Evolutionary conservation across 2,329 filamentous ascomycete genomes (phyloP), one percentile per base, ranked within the genome.

Genomic region (Blastomyces gilchristii): DNA sequence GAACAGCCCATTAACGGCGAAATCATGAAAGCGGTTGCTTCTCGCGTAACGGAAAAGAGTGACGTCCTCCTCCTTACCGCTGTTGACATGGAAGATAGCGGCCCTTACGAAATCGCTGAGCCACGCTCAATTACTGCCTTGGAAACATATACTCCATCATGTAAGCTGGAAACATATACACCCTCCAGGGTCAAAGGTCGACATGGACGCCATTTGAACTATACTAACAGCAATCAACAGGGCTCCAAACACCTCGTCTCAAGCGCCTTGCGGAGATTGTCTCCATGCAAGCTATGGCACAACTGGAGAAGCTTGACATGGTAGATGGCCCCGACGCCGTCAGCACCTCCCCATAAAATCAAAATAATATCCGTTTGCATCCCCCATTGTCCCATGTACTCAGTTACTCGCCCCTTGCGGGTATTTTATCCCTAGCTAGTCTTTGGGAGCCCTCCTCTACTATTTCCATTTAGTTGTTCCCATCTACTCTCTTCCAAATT

Each of bases 21-120:
- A 76, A 99, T 99, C 74, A 99, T 99, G 94, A 99, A 99, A 80
- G 94, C 94, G 8, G 95, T 99, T 61, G 94, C 95, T 8, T 96
- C 91, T 49, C 85, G 92, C 61, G 94, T 99, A 57, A 97, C 93
- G 1, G 94, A 99, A 80, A 99, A 99, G 86, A 95, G 91, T 71
- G 94, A 97, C 70, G 92, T 97, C 2, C 83, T 99, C 61, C 85
- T 99, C 63, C 82, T 99, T 57, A 89, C 93, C 64, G 91, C 94
- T 58, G 92, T 99, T 64, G 94, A 99, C 75, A 97, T 99, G 92
- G 94, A 99, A 72, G 94, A 99, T 78, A 96, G 91, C 70, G 94
- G 94, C 31, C 94, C 93, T 34, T 99, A 99, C 73, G 94, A 97
- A 77, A 99, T 99, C 75, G 94, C 94, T 16, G 94, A 99, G 77